Percentiles rank a stretch among this genome's conserved stretches.
These are phyloP conservation scores for Mesotaenium endlicherianum DNA, from an alignment of 139 green algal species.

Conservation along the genomic window DNA sequence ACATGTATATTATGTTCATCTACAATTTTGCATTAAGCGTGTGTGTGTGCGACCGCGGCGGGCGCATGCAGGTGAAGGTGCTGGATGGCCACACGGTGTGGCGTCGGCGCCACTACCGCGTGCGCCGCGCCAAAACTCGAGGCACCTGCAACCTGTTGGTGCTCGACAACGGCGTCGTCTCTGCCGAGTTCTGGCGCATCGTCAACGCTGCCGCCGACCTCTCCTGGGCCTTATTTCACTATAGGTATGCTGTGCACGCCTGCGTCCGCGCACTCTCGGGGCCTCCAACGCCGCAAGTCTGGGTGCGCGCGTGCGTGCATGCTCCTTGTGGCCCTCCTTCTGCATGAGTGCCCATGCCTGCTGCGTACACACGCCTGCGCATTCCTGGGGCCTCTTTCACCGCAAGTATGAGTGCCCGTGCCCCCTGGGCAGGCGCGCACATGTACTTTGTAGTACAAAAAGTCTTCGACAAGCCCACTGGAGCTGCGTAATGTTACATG, in stretches of 20 bases:
- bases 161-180: conserved; percentile 89
- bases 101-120: conserved; percentile 78
- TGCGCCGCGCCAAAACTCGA: conserved; percentile 56
- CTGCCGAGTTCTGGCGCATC: conserved; percentile 82
- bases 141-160: conserved; percentile 53
- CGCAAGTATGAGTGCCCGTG: conserved; percentile 56
- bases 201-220: conserved; percentile 80
- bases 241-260: conserved; percentile 53
- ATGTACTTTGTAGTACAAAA: too few relatives aligned
- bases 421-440: too few relatives aligned
- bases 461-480: too few relatives aligned
- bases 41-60: too few relatives aligned
- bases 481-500: too few relatives aligned
- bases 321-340: background rate
- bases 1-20: too few relatives aligned
- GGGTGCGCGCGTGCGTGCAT: too few relatives aligned
- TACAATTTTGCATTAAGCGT: too few relatives aligned
- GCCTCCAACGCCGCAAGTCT: too few relatives aligned
- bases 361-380: too few relatives aligned
- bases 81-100: conserved; percentile 69
- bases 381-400: conserved; percentile 74
- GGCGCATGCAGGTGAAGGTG: conserved; percentile 27
- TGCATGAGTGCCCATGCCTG: too few relatives aligned
- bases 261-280: background rate
- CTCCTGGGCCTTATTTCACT: conserved; percentile 79